These are phyloP conservation scores for Polyplosphaeria fusca DNA, from an alignment of 495 filamentous ascomycete genomes.

Conservation along the genomic window DNA sequence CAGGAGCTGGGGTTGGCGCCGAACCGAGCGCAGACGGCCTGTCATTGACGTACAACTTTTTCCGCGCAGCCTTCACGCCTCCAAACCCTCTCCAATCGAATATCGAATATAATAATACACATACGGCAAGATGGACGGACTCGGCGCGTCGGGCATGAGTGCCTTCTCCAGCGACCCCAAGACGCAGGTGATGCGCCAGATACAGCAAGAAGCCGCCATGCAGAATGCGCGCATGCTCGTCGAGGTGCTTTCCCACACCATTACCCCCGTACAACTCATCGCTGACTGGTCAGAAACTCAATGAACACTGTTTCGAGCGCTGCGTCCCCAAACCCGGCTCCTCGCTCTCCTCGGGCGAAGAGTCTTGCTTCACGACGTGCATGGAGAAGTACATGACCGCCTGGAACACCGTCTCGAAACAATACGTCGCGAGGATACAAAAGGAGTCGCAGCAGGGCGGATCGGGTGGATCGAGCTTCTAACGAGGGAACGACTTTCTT, in stretches of 20 bases:
- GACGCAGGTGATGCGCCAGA: conserved; percentile 65
- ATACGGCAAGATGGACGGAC: conserved; percentile 29
- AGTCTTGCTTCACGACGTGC: conserved; percentile 77
- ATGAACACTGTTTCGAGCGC: conserved; percentile 92
- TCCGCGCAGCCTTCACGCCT: not conserved
- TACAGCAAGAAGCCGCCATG: conserved; percentile 70
- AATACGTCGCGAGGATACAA: conserved; percentile 72
- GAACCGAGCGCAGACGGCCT: not conserved
- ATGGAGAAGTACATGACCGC: conserved; percentile 97
- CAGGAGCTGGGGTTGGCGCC: not conserved
- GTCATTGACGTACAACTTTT: not conserved
- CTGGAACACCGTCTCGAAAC: conserved; percentile 80
- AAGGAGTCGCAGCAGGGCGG: conserved; percentile 45
- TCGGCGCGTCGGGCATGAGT: conserved; percentile 26
- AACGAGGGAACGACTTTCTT: not conserved
- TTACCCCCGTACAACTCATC: not conserved
- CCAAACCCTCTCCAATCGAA: not conserved
- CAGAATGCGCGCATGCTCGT: conserved; percentile 72
- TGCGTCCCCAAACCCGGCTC: conserved; percentile 83
- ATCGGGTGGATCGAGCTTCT: not conserved
- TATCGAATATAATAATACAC: not conserved
- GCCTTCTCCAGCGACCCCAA: conserved; percentile 54
- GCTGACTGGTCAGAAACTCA: conserved; percentile 70
- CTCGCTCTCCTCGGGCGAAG: conserved; percentile 68
- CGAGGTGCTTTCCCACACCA: conserved; percentile 50